Conservation (phyloP, 306 rosid species). For the Aeschynomene evenia region DNA sequence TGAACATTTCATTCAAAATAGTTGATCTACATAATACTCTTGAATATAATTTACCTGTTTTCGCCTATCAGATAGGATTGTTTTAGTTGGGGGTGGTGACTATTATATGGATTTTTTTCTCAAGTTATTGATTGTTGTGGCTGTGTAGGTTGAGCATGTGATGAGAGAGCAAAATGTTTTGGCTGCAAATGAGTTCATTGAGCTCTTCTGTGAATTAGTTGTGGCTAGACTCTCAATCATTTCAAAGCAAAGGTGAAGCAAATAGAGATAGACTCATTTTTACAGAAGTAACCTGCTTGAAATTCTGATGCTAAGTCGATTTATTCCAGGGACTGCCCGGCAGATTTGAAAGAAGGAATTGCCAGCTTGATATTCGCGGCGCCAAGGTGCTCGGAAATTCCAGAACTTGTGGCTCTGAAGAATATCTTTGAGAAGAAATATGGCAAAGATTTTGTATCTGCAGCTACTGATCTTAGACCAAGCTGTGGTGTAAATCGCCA, state of each 20-base stretch:
- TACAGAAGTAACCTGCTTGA: neutral
- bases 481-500: slow-evolving; percentile 86
- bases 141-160: slow-evolving; percentile 89
- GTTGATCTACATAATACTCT: too few species aligned
- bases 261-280: neutral
- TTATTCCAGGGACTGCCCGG: slow-evolving; percentile 80
- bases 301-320: slow-evolving; percentile 30
- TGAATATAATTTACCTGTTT: too few species aligned
- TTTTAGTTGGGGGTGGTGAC: neutral
- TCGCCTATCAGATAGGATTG: neutral
- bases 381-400: slow-evolving; percentile 94
- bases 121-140: neutral
- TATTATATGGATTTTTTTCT: neutral
- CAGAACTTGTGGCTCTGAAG: slow-evolving; percentile 70
- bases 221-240: slow-evolving; percentile 84
- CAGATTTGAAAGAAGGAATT: slow-evolving; percentile 95
- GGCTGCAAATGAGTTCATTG: slow-evolving; percentile 93
- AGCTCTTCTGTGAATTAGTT: slow-evolving; percentile 85
- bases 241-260: slow-evolving; percentile 74
- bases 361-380: slow-evolving; percentile 88
- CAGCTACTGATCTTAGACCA: slow-evolving; percentile 89
- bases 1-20: too few species aligned
- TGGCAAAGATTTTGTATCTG: slow-evolving; percentile 89
- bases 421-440: slow-evolving; percentile 88
- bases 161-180: slow-evolving; percentile 89